Percentiles rank a stretch among this genome's conserved stretches.
phyloP scores from a whole-genome alignment of 2,329 filamentous ascomycete species.

The Cladophialophora exuberans region DNA sequence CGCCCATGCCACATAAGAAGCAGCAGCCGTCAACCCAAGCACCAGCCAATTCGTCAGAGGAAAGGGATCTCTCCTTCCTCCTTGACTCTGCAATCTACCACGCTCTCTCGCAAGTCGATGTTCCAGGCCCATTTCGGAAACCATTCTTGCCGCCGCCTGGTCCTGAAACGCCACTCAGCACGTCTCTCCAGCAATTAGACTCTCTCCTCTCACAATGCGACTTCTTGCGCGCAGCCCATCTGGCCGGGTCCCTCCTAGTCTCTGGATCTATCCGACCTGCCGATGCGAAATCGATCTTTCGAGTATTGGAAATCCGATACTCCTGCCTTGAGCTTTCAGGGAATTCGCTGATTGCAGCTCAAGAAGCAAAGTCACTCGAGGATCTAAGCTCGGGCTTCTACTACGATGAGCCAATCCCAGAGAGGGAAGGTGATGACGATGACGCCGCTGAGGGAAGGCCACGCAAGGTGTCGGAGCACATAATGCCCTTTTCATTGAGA shows the following conservation, averaged over 20 bases:
- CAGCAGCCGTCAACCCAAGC: neutral
- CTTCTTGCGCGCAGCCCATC: slow-evolving; percentile 74
- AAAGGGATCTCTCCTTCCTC: slow-evolving; percentile 79
- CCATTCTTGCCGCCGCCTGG: slow-evolving; percentile 65
- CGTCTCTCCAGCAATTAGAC: slow-evolving; percentile 53
- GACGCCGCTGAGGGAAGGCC: slow-evolving; percentile 57
- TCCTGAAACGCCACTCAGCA: slow-evolving; percentile 58
- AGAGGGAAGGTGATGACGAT: slow-evolving; percentile 29
- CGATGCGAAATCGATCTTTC: slow-evolving; percentile 70
- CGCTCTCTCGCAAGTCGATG: slow-evolving; percentile 66
- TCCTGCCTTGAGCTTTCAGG: slow-evolving; percentile 81
- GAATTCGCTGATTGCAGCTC: slow-evolving; percentile 67
- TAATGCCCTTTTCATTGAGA: slow-evolving; percentile 86
- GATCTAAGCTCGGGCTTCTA: slow-evolving; percentile 63
- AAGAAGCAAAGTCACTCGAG: slow-evolving; percentile 65
- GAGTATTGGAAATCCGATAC: slow-evolving; percentile 77
- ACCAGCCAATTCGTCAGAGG: slow-evolving; percentile 32
- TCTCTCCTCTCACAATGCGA: slow-evolving; percentile 72
- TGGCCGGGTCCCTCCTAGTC: slow-evolving; percentile 48
- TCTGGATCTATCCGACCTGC: slow-evolving; percentile 45
- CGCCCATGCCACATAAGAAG: neutral
- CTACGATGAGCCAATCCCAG: slow-evolving; percentile 37
- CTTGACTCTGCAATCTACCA: slow-evolving; percentile 83
- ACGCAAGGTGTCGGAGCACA: slow-evolving; percentile 67
- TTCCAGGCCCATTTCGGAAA: slow-evolving; percentile 69